Conservation (phyloP, 805 yeast genomes). For the Candida ovalis region DNA sequence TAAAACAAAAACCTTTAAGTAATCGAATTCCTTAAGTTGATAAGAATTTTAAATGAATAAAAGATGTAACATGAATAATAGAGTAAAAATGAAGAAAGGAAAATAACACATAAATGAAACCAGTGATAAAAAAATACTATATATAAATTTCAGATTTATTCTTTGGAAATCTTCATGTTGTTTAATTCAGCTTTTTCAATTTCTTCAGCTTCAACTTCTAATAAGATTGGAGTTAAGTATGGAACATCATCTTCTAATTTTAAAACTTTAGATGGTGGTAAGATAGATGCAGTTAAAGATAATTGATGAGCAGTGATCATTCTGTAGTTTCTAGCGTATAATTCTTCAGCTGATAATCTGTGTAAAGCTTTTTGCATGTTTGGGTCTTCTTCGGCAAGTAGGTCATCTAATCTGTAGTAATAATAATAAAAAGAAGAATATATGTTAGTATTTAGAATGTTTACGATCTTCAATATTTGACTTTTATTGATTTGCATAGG, state of each 20-base stretch:
- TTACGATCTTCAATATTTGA: not conserved
- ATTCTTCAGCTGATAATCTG: conserved; percentile 81
- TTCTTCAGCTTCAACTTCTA: conserved; percentile 92
- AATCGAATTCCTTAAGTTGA: not conserved
- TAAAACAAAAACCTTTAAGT: not conserved
- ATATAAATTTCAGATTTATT: not conserved
- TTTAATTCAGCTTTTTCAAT: conserved; percentile 86
- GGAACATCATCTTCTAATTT: conserved; percentile 77
- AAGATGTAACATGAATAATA: not conserved
- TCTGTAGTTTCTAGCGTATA: conserved; percentile 91
- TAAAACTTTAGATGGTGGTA: conserved; percentile 76
- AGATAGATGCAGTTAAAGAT: conserved; percentile 75
- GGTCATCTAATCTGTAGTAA: conserved; percentile 65
- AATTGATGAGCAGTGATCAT: conserved; percentile 88
- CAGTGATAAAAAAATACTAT: not conserved
- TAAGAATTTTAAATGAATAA: not conserved
- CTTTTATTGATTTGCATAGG: not conserved
- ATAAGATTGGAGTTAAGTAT: conserved; percentile 81
- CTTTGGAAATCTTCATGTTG: conserved; percentile 44
- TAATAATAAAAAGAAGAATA: conserved; percentile 2
- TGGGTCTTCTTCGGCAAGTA: conserved; percentile 84
- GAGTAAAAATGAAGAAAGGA: not conserved
- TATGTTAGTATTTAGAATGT: conserved; percentile 10
- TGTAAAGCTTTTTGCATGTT: conserved; percentile 79
- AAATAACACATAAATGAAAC: not conserved